A percentile compares a stretch with the other conserved stretches of the same genome.
These are phyloP conservation scores for Beauveria asiatica DNA, from an alignment of 2,329 filamentous ascomycete genomes.

Conservation along the genomic window DNA sequence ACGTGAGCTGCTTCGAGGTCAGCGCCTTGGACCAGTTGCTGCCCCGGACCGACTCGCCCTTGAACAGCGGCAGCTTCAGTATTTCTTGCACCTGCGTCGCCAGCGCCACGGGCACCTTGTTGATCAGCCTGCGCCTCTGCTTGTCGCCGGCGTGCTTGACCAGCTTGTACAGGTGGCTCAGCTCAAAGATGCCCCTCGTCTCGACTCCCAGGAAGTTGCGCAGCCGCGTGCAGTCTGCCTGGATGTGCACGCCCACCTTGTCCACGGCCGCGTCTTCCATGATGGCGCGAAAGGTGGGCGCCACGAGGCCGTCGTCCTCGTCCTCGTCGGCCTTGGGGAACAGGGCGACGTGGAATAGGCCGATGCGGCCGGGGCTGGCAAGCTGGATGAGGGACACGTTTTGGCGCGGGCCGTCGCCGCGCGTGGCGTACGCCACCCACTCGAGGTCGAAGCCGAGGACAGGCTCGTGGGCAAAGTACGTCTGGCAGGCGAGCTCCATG, in stretches of 20 bases:
- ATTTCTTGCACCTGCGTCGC: conserved; percentile 62
- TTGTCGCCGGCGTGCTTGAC: conserved; percentile 54
- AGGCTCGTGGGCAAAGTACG: conserved; percentile 59
- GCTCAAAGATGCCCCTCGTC: conserved; percentile 62
- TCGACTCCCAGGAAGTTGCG: conserved; percentile 57
- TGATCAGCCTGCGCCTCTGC: conserved; percentile 45
- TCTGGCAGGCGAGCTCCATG: conserved; percentile 56
- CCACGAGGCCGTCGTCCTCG: conserved; percentile 46
- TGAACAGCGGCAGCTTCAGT: conserved; percentile 66
- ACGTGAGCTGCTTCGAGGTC: conserved; percentile 55
- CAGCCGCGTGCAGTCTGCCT: conserved; percentile 61
- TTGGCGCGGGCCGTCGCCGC: conserved; percentile 43
- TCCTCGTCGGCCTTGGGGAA: conserved; percentile 40
- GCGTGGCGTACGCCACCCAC: conserved; percentile 54
- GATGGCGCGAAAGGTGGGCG: conserved; percentile 60
- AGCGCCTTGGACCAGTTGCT: conserved; percentile 67
- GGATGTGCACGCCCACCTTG: conserved; percentile 72
- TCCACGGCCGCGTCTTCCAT: conserved; percentile 61
- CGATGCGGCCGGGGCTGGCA: conserved; percentile 67
- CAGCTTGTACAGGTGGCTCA: conserved; percentile 74
- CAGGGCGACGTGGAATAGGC: conserved; percentile 70
- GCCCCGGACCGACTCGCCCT: conserved; percentile 58
- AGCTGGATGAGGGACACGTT: conserved; percentile 80
- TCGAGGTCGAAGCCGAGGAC: conserved; percentile 87
- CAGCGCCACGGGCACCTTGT: conserved; percentile 58